phyloP scores from a whole-genome alignment of 176 grass and related monocot species.

The Calamus simplicifolius region DNA sequence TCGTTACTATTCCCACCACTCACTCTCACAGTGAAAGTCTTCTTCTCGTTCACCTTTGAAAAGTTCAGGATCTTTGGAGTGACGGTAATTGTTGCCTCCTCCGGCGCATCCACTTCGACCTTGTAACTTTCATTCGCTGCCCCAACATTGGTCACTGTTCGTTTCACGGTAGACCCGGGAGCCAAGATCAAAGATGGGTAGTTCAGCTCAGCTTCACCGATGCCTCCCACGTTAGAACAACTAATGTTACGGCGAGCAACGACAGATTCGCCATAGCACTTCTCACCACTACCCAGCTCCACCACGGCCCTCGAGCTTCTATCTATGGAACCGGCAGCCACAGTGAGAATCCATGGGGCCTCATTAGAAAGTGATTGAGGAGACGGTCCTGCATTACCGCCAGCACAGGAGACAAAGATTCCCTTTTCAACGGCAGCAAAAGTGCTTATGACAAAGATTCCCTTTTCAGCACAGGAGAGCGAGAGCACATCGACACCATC shows the following conservation, averaged over 20 bases:
- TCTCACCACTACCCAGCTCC: too few relatives aligned
- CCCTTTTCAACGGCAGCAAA: too few relatives aligned
- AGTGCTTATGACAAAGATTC: too few relatives aligned
- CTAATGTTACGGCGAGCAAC: constrained; percentile 40
- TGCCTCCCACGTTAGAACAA: constrained; percentile 28
- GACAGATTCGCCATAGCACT: too few relatives aligned
- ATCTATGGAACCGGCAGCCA: too few relatives aligned
- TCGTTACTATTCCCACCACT: not conserved
- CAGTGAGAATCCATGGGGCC: too few relatives aligned
- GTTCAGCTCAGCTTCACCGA: constrained; percentile 25
- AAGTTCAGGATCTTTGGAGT: constrained; percentile 9
- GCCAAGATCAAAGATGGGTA: constrained; percentile 16
- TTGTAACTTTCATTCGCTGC: constrained; percentile 1
- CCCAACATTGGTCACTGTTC: constrained; percentile 29
- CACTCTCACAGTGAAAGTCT: constrained; percentile 15
- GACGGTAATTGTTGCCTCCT: constrained; percentile 6
- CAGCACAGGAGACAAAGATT: too few relatives aligned
- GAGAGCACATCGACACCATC: too few relatives aligned
- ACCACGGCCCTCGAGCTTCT: too few relatives aligned
- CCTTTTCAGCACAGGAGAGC: too few relatives aligned
- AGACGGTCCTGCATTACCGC: too few relatives aligned
- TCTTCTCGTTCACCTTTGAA: constrained; percentile 15
- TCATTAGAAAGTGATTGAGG: too few relatives aligned
- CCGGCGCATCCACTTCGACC: constrained; percentile 7
- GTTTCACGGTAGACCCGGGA: not conserved